phyloP scores from a whole-genome alignment of 2,329 filamentous ascomycete species.

The Hymenoscyphus linearis region DNA sequence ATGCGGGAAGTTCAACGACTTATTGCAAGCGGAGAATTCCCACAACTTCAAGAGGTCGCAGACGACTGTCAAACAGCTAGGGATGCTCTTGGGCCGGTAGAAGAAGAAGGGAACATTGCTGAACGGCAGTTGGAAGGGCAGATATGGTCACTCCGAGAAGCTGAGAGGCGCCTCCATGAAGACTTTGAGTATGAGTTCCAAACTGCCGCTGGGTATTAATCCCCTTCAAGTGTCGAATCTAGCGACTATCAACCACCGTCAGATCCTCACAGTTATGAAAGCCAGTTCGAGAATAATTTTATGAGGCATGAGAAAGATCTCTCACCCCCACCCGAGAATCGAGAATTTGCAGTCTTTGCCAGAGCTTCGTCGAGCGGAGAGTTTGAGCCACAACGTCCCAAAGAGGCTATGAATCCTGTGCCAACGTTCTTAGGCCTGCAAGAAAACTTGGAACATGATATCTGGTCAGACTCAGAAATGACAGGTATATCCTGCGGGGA shows the following conservation, averaged over 20 bases:
- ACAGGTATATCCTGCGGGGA: conserved; percentile 6
- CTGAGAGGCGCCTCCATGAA: conserved; percentile 14
- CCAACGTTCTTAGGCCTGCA: not conserved
- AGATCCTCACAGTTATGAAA: conserved; percentile 4
- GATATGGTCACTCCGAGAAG: conserved; percentile 19
- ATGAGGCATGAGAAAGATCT: not conserved
- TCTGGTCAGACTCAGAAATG: conserved; percentile 15
- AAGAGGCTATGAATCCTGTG: not conserved
- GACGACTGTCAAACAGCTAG: conserved; percentile 20
- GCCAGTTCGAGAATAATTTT: not conserved
- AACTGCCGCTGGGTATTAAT: conserved; percentile 9
- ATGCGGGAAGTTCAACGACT: conserved; percentile 24
- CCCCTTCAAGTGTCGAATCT: conserved; percentile 7
- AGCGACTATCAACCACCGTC: conserved; percentile 11
- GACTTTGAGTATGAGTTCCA: conserved; percentile 18
- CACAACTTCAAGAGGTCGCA: conserved; percentile 13
- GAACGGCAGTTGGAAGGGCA: conserved; percentile 19
- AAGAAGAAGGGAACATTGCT: conserved; percentile 20
- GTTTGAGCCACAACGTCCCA: not conserved
- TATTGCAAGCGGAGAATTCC: conserved; percentile 11
- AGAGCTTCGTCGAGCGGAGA: not conserved
- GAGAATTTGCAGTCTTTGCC: not conserved
- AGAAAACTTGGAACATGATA: conserved; percentile 1
- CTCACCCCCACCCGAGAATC: not conserved
- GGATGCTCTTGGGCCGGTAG: conserved; percentile 22